Evolutionary conservation across 176 grass and related monocot species (phyloP).

Genomic region (Carex scoparia): DNA sequence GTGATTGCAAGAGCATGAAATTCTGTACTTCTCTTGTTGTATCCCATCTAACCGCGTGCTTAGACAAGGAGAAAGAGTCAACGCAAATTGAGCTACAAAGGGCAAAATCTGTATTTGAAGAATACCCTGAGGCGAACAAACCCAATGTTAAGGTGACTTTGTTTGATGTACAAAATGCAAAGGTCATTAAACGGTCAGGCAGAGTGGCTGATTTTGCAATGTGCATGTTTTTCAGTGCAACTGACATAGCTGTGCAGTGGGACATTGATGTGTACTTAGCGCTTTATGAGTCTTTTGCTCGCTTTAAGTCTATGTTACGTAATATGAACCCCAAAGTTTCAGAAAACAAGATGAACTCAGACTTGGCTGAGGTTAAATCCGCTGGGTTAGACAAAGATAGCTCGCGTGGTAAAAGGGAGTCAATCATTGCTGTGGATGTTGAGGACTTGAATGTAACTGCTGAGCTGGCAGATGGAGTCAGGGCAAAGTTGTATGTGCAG

Average conservation of each 20-base stretch:
- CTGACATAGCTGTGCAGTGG: conserved; percentile 90
- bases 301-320: conserved; percentile 58
- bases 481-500: conserved; percentile 75
- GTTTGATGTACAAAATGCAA: conserved; percentile 96
- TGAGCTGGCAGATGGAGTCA: conserved; percentile 86
- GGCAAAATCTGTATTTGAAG: conserved; percentile 79
- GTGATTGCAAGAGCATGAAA: conserved; percentile 42
- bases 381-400: conserved; percentile 31
- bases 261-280: conserved; percentile 86
- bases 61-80: conserved; percentile 80
- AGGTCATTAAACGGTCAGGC: conserved; percentile 70
- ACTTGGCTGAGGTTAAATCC: conserved; percentile 33
- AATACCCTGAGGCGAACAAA: conserved; percentile 40
- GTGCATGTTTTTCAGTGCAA: conserved; percentile 78
- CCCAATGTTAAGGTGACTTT: conserved; percentile 68
- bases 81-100: conserved; percentile 69
- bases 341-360: conserved; percentile 39
- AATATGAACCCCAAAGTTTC: conserved; percentile 45
- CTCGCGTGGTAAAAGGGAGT: conserved; percentile 50
- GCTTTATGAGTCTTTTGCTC: conserved; percentile 60
- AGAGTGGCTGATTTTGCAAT: conserved; percentile 58
- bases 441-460: conserved; percentile 78
- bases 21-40: conserved; percentile 74
- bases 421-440: conserved; percentile 89
- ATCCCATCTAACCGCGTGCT: conserved; percentile 66